Base-by-base conservation (phyloP, 2,329 filamentous ascomycete genomes). In the Sarocladiaceae sp. region DNA sequence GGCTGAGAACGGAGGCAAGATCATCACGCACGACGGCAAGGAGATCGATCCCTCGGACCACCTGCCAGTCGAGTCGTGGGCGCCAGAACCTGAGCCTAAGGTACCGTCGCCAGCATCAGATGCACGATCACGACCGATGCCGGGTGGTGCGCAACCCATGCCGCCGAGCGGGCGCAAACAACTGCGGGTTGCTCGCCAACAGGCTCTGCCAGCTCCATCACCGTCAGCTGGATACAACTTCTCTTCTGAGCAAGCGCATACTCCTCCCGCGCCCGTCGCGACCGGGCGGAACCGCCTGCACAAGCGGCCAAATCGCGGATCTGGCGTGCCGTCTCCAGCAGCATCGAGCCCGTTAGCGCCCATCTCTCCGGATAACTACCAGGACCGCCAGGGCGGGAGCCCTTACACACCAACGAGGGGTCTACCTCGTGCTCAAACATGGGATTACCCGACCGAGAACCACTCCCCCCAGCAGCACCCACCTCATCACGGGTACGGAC, bases 31-130 rank as follows among this genome's bases (percentile, higher is more conserved):
- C 50, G 84, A 88, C 57, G 86, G 86, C 6, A 74, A 83, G 45
- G 83, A 88, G 54, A 76, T 91, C 45, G 86, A 91, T 56, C 86
- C 86, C 1, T 88, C 84, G 1, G 86, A 91, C 60, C 85, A 90
- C 57, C 70, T 90, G 12, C 86, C 86, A 0, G 77, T 88, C 58
- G 80, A 86, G 45, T 79, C 79, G 1, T 89, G 84, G 84, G 85
- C 85, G 2, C 84, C 85, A 0, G 85, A 89, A 55, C 85, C 85
- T 0, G 82, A 86, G 23, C 48, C 54, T 20, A 57, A 51, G 33
- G 50, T 58, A 41, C 47, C 56, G 15, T 53, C 58, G 1, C 15
- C 16, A 10, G 15, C 37, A 11, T 48, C 55, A 45, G 59, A 66
- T 42, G 45, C 59, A 26, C 58, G 58, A 19, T 59, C 67, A 5